Evolutionary conservation across 805 yeast species (phyloP), one percentile per base, ranked within the genome.

Genomic region (Cyberlindnera xylosilytica): DNA sequence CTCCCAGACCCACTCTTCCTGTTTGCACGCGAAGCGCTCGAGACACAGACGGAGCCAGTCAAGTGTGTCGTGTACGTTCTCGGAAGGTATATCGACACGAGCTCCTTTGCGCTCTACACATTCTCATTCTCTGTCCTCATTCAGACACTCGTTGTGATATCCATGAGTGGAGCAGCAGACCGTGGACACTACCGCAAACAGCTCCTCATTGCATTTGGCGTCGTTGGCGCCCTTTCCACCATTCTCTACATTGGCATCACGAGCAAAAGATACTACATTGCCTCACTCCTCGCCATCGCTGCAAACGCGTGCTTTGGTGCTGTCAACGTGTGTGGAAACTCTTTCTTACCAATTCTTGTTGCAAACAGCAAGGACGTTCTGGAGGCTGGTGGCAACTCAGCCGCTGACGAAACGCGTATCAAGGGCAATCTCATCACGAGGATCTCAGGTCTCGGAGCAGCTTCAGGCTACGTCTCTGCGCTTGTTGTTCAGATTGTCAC

Each of bases 281-380:
- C 83, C 1, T 68, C 83, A 0, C 18, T 76, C 1, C 60, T 81
- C 13, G 83, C 86, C 13, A 71, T 83, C 6, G 37, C 79, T 0
- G 82, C 87, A 1, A 85, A 83, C 53, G 69, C 83, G 13, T 75
- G 84, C 18, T 85, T 77, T 61, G 95, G 95, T 1, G 87, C 84
- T 8, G 87, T 82, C 3, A 81, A 81, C 42, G 91, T 85, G 10
- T 83, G 89, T 50, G 90, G 89, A 6, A 86, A 85, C 58, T 81
- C 93, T 1, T 76, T 78, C 50, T 59, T 85, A 33, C 89, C 93
- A 0, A 68, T 76, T 1, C 61, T 85, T 28, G 83, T 79, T 2
- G 62, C 70, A 13, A 72, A 73, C 44, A 40, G 38, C 3, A 28
- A 33, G 16, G 33, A 44, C n/a, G 29, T 40, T 6, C 31, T n/a